Evolutionary conservation across 2,329 filamentous ascomycete genomes (phyloP), one percentile per base, ranked within the genome.

Genomic region (Verticillium isaacii): DNA sequence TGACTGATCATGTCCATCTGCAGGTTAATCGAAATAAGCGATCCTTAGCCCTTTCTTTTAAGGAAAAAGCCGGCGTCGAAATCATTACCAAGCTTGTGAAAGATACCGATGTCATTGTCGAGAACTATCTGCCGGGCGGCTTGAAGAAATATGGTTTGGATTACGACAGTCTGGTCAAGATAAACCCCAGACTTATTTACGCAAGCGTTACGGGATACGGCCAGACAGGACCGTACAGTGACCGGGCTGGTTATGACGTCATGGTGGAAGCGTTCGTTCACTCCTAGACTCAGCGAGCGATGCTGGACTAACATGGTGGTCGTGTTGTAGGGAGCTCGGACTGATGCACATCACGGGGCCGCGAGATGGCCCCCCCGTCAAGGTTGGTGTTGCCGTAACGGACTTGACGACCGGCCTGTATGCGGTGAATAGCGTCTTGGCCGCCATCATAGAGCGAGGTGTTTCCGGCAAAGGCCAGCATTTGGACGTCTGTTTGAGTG

Each of bases 321-420:
- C 14, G 5, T 8, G 1, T 7, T 23, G 23, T 25, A 61, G 59
- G 67, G 88, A 90, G 69, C 84, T 90, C 78, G 88, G 88, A 1
- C 73, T 90, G 61, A 90, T 90, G 88, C 88, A 90, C 71, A 90
- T 90, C 62, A 90, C 88, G 0, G 88, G 88, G 25, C 77, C 82
- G 36, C 79, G 86, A 60, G 84, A 89, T 66, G 85, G 87, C 0
- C 83, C 86, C 3, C 88, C 88, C 0, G 87, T 89, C 15, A 90
- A 90, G 72, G 88, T 90, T 3, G 88, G 88, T 14, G 88, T 90
- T 5, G 88, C 88, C 7, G 87, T 90, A 12, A 90, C 88, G 2
- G 88, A 90, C 72, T 73, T 90, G 32, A 90, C 88, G 0, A 90
- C 88, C 0, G 88, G 88, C 0, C 74, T 90, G 8, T 90, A 90